Evolutionary conservation across 2,329 filamentous ascomycete species (phyloP), one percentile per base, ranked within the genome.

Genomic region (Talaromyces sp.): DNA sequence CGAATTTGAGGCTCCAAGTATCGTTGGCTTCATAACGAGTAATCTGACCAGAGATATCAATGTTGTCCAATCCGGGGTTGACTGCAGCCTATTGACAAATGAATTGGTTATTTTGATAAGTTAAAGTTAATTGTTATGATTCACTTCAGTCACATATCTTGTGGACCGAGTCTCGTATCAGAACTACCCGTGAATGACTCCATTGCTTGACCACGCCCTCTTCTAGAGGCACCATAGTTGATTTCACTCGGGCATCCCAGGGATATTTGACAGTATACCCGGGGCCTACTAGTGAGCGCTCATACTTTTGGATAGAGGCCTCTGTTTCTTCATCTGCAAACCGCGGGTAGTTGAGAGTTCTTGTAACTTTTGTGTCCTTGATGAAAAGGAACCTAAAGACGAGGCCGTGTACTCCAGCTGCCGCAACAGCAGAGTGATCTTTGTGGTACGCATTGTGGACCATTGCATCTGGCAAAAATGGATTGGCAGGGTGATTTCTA

Each of bases 21-120:
- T 65, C 57, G 52, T 65, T 54, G 10, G 62, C 59, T 39, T 66
- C 64, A 32, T 59, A 65, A 1, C 61, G 57, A 7, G 62, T 65
- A 19, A 63, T 54, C 5, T 60, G 58, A 16, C 56, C 54, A 11
- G 63, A 65, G 24, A 57, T 24, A 2, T 29, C 54, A 16, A 63
- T n/a, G n/a, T n/a, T n/a, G n/a, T n/a, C 72, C 52, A 72, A 67
- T 7, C 73, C 72, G 3, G 57, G 39, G 37, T 67, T 70, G 9
- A 64, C 54, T 16, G 63, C 66, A 4, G 55, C 45, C 60, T 42
- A 14, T 42, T 63, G 24, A 8, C 6, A 24, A 43, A 5, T 14
- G 16, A 20, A 8, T 49, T 30, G 55, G 19, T 54, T n/a, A n/a
- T n/a, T n/a, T n/a, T n/a, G n/a, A n/a, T 19, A n/a, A 33, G 14